Evolutionary conservation across 208 protist species (phyloP).

Genomic region (Trypanosomatidae sp.): DNA sequence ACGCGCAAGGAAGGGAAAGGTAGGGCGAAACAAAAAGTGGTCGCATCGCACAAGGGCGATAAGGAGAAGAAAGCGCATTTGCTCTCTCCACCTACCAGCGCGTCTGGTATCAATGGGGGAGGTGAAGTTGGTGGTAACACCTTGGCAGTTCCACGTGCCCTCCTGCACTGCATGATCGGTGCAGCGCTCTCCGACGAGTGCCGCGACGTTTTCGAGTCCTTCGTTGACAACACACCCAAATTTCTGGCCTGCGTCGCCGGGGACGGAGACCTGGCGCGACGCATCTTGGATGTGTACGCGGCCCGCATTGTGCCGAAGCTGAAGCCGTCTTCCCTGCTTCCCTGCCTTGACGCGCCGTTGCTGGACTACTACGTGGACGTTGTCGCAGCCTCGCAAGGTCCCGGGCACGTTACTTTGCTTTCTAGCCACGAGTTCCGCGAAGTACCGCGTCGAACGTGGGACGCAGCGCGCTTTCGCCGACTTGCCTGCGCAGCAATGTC

Average conservation of each 20-base stretch:
- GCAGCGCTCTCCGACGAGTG: slow-evolving; percentile 52
- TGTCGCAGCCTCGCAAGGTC: slow-evolving; percentile 19
- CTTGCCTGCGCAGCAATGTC: slow-evolving; percentile 7
- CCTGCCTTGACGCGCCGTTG: slow-evolving; percentile 41
- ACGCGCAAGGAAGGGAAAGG: slow-evolving; percentile 1
- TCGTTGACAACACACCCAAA: slow-evolving; percentile 52
- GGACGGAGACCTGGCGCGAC: slow-evolving; percentile 49
- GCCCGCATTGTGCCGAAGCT: slow-evolving; percentile 43
- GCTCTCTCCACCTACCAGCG: neutral
- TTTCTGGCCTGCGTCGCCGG: slow-evolving; percentile 49
- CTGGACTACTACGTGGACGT: slow-evolving; percentile 68
- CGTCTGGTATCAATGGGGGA: neutral
- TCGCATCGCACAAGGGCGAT: neutral
- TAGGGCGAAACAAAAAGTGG: neutral
- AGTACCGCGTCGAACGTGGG: slow-evolving; percentile 13
- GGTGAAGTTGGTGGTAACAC: neutral
- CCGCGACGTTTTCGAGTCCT: slow-evolving; percentile 40
- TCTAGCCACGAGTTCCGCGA: slow-evolving; percentile 20
- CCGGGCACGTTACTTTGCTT: slow-evolving; percentile 6
- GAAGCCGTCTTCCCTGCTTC: slow-evolving; percentile 46
- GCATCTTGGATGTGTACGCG: slow-evolving; percentile 59
- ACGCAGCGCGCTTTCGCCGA: slow-evolving; percentile 2
- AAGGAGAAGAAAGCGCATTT: neutral
- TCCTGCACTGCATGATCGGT: slow-evolving; percentile 45
- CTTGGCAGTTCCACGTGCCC: slow-evolving; percentile 16